Conservation (phyloP, 805 yeast species). For the Sugiyamaella chiloensis region DNA sequence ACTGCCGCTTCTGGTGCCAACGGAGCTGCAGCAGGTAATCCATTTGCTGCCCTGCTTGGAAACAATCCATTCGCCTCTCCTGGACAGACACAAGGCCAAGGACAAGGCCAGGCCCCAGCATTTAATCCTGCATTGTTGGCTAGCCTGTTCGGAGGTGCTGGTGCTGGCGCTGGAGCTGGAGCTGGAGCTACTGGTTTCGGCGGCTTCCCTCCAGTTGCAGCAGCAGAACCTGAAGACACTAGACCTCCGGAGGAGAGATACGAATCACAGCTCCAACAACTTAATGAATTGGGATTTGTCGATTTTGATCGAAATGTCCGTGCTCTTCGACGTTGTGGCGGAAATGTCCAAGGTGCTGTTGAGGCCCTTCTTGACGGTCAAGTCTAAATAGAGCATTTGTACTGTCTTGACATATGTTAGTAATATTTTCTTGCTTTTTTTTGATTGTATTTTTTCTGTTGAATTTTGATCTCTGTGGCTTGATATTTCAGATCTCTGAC, state of each 20-base stretch:
- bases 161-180: conserved; percentile 10
- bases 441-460: no score
- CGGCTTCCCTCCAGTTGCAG: conserved; percentile 46
- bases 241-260: conserved; percentile 81
- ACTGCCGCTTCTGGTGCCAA: conserved; percentile 13
- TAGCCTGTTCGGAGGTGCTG: conserved; percentile 14
- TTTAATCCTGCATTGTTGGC: no score
- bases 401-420: neutral
- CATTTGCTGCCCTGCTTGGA: conserved; percentile 48
- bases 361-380: conserved; percentile 74
- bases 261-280: conserved; percentile 66
- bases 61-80: conserved; percentile 18
- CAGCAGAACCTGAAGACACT: conserved; percentile 49
- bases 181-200: conserved; percentile 20
- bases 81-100: conserved; percentile 7
- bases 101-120: conserved; percentile 5
- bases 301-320: conserved; percentile 90
- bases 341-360: conserved; percentile 94
- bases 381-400: conserved; percentile 33
- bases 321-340: conserved; percentile 93
- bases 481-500: no score
- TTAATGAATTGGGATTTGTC: conserved; percentile 81
- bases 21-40: conserved; percentile 40
- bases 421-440: no score
- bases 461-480: no score